phyloP scores from a whole-genome alignment of 305 asterid genomes.

The Rubia balearica region DNA sequence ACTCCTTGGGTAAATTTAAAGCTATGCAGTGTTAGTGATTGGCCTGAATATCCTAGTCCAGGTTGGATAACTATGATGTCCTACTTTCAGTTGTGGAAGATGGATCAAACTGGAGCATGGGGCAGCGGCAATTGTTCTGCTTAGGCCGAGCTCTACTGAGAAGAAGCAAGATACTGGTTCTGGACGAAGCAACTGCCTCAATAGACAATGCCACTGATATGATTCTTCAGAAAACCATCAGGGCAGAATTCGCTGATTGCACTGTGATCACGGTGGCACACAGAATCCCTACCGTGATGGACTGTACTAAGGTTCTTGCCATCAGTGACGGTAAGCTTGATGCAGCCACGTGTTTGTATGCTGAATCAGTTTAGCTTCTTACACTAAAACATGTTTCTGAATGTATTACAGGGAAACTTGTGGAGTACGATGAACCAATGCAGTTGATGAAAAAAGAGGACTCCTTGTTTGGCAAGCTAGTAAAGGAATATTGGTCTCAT shows the following conservation, averaged over 20 bases:
- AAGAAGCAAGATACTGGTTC: conserved; percentile 73
- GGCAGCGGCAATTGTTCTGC: conserved; percentile 79
- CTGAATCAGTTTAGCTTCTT: not conserved
- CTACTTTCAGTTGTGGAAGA: conserved; percentile 67
- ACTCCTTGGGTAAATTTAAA: conserved; percentile 57
- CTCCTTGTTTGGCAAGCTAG: conserved; percentile 75
- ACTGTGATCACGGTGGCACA: conserved; percentile 90
- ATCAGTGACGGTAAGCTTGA: conserved; percentile 65
- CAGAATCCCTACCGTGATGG: conserved; percentile 92
- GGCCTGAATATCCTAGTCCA: not conserved
- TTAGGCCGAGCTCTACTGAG: conserved; percentile 81
- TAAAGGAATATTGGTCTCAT: conserved; percentile 87
- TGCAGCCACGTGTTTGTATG: not conserved
- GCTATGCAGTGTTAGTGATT: not conserved
- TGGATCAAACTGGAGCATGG: conserved; percentile 99
- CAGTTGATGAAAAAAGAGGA: conserved; percentile 63
- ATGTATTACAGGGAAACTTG: conserved; percentile 52
- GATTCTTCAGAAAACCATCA: conserved; percentile 74
- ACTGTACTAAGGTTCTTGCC: conserved; percentile 82
- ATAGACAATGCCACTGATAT: conserved; percentile 80
- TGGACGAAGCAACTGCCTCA: conserved; percentile 95
- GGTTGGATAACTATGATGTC: not conserved
- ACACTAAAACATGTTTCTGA: not conserved
- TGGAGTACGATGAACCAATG: conserved; percentile 85
- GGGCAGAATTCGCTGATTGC: conserved; percentile 61